Base-by-base conservation (phyloP, 306 rosid genomes). In the Dryas alaskensis region DNA sequence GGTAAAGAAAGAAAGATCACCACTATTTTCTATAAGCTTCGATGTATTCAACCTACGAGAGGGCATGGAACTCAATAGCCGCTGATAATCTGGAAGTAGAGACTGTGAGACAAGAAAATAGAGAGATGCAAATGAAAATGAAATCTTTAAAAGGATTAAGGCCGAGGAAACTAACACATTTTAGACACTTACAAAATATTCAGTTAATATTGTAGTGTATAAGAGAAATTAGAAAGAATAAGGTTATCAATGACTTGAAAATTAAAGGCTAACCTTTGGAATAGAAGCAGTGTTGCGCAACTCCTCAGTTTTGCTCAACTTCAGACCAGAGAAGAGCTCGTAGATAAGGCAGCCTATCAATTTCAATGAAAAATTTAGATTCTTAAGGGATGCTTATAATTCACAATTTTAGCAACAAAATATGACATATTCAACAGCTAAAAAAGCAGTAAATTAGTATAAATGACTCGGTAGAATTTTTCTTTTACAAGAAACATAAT, bases 51-150 rank as follows among this genome's bases (percentile, higher is more conserved):
- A 74, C 89, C 99, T 92, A 77, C 98, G 98, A 81, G 98, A 82
- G 75, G 96, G 99, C 73, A 67, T 73, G 83, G 99, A 86, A 84
- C 99, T 92, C 81, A 95, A 77, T 65, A 95, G 90, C 84, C 99
- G 93, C 86, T 95, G 99, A 85, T 92, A 95, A 88, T 95, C 98
- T 87, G 93, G 98, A 92, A 92, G 98, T 81, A 95, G 88, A 87
- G 98, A 83, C 99, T 95, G 89, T 60, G 84, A 81, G 82, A 77
- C 86, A 83, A 70, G 83, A 78, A 89, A 77, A 81, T 66, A 75
- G 70, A 78, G 63, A 87, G 60, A 70, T 74, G 69, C 72, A 80
- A 84, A 86, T 87, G 86, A 86, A 80, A 86, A 78, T 77, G 60
- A 79, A 31, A 87, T 72, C 81, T 61, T 78, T 62, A 69, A 54